Conservation (phyloP, 129 eudicot genomes). For the Artemisia tridentata region DNA sequence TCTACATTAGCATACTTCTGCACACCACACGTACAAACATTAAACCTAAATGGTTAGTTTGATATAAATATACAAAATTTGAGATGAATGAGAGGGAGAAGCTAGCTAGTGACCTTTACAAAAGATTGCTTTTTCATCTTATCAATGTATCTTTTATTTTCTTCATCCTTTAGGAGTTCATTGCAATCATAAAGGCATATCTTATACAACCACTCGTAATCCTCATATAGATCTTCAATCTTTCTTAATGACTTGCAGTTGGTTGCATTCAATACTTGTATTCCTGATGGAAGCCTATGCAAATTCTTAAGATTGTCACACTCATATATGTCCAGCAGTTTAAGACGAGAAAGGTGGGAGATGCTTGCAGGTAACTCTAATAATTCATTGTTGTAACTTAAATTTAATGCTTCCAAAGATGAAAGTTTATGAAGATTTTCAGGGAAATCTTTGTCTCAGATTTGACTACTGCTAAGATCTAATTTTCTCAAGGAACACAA, state of each 20-base stretch:
- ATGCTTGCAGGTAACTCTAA: background rate
- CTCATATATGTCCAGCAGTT: background rate
- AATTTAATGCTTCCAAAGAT: background rate
- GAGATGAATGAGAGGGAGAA: background rate
- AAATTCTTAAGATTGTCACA: background rate
- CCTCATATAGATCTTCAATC: background rate
- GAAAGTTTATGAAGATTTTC: background rate
- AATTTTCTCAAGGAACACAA: background rate
- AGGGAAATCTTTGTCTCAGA: background rate
- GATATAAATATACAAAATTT: background rate
- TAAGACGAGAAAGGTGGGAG: background rate
- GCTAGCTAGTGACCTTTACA: background rate
- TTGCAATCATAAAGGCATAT: background rate
- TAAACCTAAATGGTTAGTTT: background rate
- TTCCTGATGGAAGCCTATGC: background rate
- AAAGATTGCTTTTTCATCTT: background rate
- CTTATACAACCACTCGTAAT: background rate
- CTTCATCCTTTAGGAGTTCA: background rate
- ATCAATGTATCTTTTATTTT: background rate
- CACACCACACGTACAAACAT: background rate
- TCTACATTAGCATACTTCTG: background rate
- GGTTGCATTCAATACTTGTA: conserved; percentile 1
- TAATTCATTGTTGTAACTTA: background rate
- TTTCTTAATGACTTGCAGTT: background rate
- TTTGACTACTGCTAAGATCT: background rate